These are phyloP conservation scores for Mimosa pudica DNA, from an alignment of 306 rosid genomes.

Conservation along the genomic window DNA sequence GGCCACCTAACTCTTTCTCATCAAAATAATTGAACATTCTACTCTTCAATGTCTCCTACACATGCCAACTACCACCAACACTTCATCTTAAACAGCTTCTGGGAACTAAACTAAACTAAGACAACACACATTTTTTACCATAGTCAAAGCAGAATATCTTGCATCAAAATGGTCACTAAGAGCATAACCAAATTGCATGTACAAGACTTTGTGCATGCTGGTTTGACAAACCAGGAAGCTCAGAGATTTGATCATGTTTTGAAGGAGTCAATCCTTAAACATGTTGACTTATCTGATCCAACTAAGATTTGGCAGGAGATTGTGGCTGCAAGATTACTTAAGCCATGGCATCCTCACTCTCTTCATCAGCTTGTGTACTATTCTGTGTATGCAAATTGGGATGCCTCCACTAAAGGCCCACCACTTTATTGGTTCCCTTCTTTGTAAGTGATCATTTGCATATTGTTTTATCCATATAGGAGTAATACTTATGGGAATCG, in stretches of 20 bases:
- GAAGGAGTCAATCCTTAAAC: conserved; percentile 15
- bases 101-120: background rate
- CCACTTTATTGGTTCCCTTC: conserved; percentile 87
- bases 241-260: conserved; percentile 31
- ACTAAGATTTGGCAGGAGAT: conserved; percentile 55
- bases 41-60: background rate
- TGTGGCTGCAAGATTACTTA: conserved; percentile 55
- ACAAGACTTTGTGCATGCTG: conserved; percentile 54
- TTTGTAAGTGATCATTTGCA: conserved; percentile 42
- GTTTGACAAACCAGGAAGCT: conserved; percentile 58
- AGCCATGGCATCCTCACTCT: conserved; percentile 62
- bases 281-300: conserved; percentile 32
- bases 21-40: too few relatives aligned
- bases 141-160: background rate
- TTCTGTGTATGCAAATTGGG: conserved; percentile 43
- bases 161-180: conserved; percentile 40
- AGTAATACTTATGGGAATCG: background rate
- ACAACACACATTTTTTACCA: background rate
- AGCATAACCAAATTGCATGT: conserved; percentile 48
- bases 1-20: too few relatives aligned
- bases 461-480: background rate
- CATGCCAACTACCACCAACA: background rate
- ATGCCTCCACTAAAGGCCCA: conserved; percentile 41
- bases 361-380: conserved; percentile 66
- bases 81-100: background rate